Percentiles rank a stretch among this genome's conserved stretches.
Evolutionary conservation across 1,284 basidiomycete genomes (phyloP).

Genomic region (Crepidotus sp.): DNA sequence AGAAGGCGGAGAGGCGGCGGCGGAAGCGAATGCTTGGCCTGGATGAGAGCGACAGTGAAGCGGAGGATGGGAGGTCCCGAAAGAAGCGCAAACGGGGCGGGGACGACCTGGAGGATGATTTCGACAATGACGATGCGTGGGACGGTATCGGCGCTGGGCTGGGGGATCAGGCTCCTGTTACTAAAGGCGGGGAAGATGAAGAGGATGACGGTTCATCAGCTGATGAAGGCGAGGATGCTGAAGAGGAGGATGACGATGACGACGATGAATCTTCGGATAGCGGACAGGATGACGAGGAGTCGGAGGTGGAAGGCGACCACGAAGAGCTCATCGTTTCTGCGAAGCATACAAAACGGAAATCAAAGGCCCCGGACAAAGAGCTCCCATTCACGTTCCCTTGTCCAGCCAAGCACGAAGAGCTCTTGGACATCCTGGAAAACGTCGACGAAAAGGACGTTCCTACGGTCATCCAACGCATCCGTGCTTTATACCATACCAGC

Average conservation of each 20-base stretch:
- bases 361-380: conserved; percentile 38
- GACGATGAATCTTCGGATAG: conserved; percentile 27
- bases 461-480: conserved; percentile 84
- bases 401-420: conserved; percentile 80
- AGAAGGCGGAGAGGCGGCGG: conserved; percentile 78
- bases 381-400: conserved; percentile 92
- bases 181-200: conserved; percentile 29
- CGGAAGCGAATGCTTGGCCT: conserved; percentile 84
- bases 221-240: conserved; percentile 31
- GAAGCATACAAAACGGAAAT: conserved; percentile 24
- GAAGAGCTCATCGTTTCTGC: conserved; percentile 30
- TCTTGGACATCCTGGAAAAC: conserved; percentile 72
- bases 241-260: conserved; percentile 41
- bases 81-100: conserved; percentile 41
- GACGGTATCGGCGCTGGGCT: conserved; percentile 45
- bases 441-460: conserved; percentile 68
- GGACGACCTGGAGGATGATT: conserved; percentile 94
- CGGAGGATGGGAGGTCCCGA: conserved; percentile 34
- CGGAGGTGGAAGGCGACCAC: conserved; percentile 30
- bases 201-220: conserved; percentile 26
- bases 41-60: conserved; percentile 55
- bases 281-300: conserved; percentile 21
- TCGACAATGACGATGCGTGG: conserved; percentile 41
- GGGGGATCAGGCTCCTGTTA: conserved; percentile 41
- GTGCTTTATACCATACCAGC: conserved; percentile 86